phyloP scores from a whole-genome alignment of 768 basidiomycete species.

The Mycena venus region DNA sequence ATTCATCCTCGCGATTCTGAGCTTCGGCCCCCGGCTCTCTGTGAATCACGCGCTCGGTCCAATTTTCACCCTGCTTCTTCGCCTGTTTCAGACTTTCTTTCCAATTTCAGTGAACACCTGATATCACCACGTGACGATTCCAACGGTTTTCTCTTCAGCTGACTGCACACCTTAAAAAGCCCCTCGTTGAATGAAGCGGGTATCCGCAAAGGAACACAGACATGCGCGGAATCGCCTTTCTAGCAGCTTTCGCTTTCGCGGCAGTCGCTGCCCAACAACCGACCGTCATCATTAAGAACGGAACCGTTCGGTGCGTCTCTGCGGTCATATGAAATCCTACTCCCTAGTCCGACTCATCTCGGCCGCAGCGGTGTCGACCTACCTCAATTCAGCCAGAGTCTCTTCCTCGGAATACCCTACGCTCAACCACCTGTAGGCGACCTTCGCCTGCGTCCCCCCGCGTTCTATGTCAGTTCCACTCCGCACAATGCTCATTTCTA shows the following conservation, averaged over 20 bases:
- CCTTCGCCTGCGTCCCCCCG: constrained; percentile 49
- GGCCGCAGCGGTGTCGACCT: constrained; percentile 23
- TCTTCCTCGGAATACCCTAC: constrained; percentile 52
- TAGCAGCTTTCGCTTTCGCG: constrained; percentile 6
- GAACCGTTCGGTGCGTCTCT: constrained; percentile 17
- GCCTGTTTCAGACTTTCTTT: not conserved
- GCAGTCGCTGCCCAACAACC: constrained; percentile 20
- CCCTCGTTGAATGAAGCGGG: not conserved
- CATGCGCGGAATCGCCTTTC: not conserved
- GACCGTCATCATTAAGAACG: constrained; percentile 33
- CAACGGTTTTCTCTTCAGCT: not conserved
- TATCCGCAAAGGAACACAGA: not conserved
- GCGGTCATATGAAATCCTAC: no score
- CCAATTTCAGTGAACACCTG: not conserved
- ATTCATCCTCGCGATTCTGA: no score
- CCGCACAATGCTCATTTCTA: constrained; percentile 32
- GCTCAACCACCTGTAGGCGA: constrained; percentile 50
- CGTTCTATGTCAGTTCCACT: constrained; percentile 39
- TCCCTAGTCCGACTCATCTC: no score
- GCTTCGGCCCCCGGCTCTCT: not conserved
- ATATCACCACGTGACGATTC: not conserved
- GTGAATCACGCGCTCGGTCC: not conserved
- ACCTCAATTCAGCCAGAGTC: constrained; percentile 41
- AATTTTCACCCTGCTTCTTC: not conserved
- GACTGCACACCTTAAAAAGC: not conserved